Conservation (phyloP, 495 filamentous ascomycete genomes). For the Talaromyces wortmannii region DNA sequence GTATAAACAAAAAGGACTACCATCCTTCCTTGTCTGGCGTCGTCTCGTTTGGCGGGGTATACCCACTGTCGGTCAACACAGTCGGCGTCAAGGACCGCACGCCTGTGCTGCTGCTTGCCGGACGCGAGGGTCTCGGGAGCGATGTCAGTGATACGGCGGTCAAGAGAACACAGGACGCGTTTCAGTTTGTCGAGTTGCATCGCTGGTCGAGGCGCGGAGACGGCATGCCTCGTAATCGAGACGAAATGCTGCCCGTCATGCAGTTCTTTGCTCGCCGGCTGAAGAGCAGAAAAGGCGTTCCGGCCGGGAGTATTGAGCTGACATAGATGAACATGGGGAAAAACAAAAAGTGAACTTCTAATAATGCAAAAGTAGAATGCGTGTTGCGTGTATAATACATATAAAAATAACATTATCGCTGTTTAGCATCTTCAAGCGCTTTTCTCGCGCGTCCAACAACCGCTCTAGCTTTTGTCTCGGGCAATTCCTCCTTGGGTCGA, state of each 20-base stretch:
- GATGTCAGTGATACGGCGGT: slow-evolving; percentile 58
- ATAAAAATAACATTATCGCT: slow-evolving; percentile 1
- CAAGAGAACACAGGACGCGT: slow-evolving; percentile 55
- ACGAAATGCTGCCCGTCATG: slow-evolving; percentile 93
- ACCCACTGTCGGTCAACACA: slow-evolving; percentile 45
- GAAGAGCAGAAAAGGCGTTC: slow-evolving; percentile 55
- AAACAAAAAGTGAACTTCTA: too few relatives aligned
- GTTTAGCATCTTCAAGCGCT: slow-evolving; percentile 41
- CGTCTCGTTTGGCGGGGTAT: slow-evolving; percentile 68
- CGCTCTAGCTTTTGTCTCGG: slow-evolving; percentile 38
- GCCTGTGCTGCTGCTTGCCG: slow-evolving; percentile 67
- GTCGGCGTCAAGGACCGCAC: slow-evolving; percentile 50
- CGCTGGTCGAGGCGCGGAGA: slow-evolving; percentile 71
- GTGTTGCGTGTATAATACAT: slow-evolving; percentile 5
- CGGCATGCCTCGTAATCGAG: slow-evolving; percentile 72
- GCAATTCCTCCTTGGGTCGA: slow-evolving; percentile 21
- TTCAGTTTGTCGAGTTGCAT: slow-evolving; percentile 65
- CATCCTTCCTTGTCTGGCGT: slow-evolving; percentile 43
- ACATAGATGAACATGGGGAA: slow-evolving; percentile 8
- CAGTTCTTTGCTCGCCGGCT: slow-evolving; percentile 79
- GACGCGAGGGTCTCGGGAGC: slow-evolving; percentile 44
- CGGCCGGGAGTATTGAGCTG: slow-evolving; percentile 53
- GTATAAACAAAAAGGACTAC: background rate
- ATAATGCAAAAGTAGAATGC: too few relatives aligned
- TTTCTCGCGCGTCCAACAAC: slow-evolving; percentile 47